Evolutionary conservation across 345 rosid species (phyloP).

Genomic region (Arabidopsis arenosa): DNA sequence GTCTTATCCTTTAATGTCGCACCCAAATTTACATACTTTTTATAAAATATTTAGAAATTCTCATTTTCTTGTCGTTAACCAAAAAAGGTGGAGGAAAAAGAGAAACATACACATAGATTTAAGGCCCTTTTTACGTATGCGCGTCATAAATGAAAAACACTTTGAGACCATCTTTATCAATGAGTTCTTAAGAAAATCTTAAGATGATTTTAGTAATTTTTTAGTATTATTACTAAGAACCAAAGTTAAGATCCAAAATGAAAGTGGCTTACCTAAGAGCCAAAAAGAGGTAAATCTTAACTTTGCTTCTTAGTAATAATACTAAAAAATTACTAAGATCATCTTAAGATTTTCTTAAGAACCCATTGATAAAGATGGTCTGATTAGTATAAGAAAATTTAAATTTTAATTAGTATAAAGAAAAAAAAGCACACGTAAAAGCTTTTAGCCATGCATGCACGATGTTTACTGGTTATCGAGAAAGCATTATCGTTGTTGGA

Average conservation of each 20-base stretch:
- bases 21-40: conserved; percentile 37
- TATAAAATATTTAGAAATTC: conserved; percentile 11
- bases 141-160: conserved; percentile 43
- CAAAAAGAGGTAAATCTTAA: no score
- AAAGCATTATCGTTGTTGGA: conserved; percentile 38
- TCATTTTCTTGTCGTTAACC: conserved; percentile 36
- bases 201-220: no score
- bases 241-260: no score
- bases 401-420: conserved; percentile 25
- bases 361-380: no score
- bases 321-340: no score
- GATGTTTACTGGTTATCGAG: conserved; percentile 38
- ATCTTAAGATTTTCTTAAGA: no score
- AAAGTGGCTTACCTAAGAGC: no score
- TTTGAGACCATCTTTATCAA: no score
- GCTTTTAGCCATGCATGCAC: conserved; percentile 50
- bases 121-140: conserved; percentile 45
- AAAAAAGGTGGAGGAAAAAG: conserved; percentile 42
- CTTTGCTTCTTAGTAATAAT: no score
- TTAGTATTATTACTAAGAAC: no score
- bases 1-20: conserved; percentile 45
- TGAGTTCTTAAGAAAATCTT: no score
- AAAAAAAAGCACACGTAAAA: conserved; percentile 40
- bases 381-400: background rate
- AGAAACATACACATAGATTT: conserved; percentile 45